Evolutionary conservation across 148 eudicot genomes (phyloP), one percentile per base, ranked within the genome.

Genomic region (Polygonum aviculare): DNA sequence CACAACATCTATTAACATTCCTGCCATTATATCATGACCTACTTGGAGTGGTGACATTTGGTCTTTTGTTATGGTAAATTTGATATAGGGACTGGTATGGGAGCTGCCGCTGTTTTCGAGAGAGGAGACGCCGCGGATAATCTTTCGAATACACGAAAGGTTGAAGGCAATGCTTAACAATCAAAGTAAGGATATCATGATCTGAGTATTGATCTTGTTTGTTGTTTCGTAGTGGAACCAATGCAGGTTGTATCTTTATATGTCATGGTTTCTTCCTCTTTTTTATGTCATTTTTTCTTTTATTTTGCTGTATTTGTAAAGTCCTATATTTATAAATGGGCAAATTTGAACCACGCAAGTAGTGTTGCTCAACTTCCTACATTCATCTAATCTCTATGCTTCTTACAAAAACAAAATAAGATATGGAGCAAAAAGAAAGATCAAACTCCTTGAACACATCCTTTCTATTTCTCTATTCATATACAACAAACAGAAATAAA

Each of bases 91-190:
- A 89, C 90, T 3, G 97, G 98, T 36, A 95, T 95, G 98, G 98
- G 98, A 12, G 98, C 97, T 75, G 97, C 98, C 3, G 96, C 96
- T 75, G 98, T 95, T 67, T 95, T 95, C 33, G 98, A 95, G 83
- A 89, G 98, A 78, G 96, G 98, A 4, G 97, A 90, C 67, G 73
- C 80, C 4, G 88, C 77, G 8, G 98, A 95, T 70, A 96, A 87
- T 54, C 85, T 89, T 2, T 74, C 86, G 82, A 90, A 95, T 74
- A 91, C 88, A 0, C 86, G 89, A 8, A 84, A 82, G 76, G 81
- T 83, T 2, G 38, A 33, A 21, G 84, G 79, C 38, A 78, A 92
- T 54, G 81, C 84, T 70, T 78, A 83, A 14, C 80, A 88, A 39
- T 92, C 97, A 22, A 87, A 90, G 75, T 16, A 5, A 18, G 21